phyloP scores from a whole-genome alignment of 305 asterid genomes.

The Fraxinus floribunda region DNA sequence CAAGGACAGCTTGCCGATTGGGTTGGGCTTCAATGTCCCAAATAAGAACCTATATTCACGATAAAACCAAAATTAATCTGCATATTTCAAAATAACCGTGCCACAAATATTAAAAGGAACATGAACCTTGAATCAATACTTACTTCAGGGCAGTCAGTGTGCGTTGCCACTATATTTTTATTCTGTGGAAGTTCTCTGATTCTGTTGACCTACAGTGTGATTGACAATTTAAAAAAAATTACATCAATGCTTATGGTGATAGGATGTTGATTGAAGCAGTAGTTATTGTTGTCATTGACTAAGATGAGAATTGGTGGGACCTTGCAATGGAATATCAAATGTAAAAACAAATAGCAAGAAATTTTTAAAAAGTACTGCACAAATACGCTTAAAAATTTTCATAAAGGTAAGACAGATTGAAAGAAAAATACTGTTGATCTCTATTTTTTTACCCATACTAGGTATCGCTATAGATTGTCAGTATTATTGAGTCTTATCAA shows the following conservation, averaged over 20 bases:
- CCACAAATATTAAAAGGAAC: not conserved
- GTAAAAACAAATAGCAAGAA: not conserved
- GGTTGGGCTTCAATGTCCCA: slow-evolving; percentile 99
- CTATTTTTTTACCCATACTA: not conserved
- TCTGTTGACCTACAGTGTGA: slow-evolving; percentile 70
- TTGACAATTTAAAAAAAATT: slow-evolving; percentile 7
- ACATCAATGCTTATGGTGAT: not conserved
- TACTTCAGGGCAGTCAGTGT: slow-evolving; percentile 97
- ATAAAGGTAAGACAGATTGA: not conserved
- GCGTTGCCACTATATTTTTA: slow-evolving; percentile 91
- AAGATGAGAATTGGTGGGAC: not conserved
- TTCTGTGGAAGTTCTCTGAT: slow-evolving; percentile 96
- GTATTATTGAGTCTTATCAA: not conserved
- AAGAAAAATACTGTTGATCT: not conserved
- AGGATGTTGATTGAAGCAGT: not conserved
- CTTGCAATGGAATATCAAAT: not conserved
- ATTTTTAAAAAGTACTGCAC: not conserved
- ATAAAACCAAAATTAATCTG: slow-evolving; percentile 17
- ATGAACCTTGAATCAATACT: slow-evolving; percentile 30
- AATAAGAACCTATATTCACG: slow-evolving; percentile 64
- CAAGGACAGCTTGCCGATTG: slow-evolving; percentile 78
- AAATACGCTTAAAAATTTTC: not conserved
- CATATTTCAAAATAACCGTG: not conserved
- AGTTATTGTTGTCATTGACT: not conserved
- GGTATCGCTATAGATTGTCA: not conserved